Percentiles rank a stretch among this genome's conserved stretches.
phyloP scores from a whole-genome alignment of 2,329 filamentous ascomycete genomes.

The Neophaeococcomyces aloes region DNA sequence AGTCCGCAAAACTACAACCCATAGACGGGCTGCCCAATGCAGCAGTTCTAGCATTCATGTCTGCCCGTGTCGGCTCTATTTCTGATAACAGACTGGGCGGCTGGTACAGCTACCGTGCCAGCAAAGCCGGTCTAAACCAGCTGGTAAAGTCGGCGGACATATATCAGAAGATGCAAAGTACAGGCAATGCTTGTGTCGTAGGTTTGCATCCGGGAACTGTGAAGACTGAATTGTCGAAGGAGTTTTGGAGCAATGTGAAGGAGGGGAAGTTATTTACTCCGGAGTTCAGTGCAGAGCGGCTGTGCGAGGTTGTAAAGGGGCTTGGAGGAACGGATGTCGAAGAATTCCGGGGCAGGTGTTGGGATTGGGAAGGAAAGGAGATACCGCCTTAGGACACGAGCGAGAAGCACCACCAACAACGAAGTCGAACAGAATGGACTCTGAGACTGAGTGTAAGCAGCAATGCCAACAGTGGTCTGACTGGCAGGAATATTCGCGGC shows the following conservation, averaged over 20 bases:
- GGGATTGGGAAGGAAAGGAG: conserved; percentile 20
- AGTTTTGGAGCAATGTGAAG: conserved; percentile 58
- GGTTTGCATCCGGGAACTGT: conserved; percentile 73
- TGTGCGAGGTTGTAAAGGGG: conserved; percentile 51
- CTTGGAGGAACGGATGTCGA: conserved; percentile 31
- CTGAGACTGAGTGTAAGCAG: too few species aligned
- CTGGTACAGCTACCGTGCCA: conserved; percentile 72
- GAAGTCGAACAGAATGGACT: too few species aligned
- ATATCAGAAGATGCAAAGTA: conserved; percentile 47
- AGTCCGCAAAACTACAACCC: conserved; percentile 34
- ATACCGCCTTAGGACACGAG: conserved; percentile 12
- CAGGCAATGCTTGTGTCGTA: conserved; percentile 55
- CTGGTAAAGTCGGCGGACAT: conserved; percentile 62
- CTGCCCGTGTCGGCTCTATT: conserved; percentile 65
- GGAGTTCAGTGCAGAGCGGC: conserved; percentile 54
- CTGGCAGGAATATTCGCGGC: too few species aligned
- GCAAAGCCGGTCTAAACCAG: conserved; percentile 64
- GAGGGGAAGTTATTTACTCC: conserved; percentile 55
- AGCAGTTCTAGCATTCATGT: conserved; percentile 63
- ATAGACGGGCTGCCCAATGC: conserved; percentile 17
- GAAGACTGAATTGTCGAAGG: conserved; percentile 59
- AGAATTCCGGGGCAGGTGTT: conserved; percentile 15
- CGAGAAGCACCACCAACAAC: too few species aligned
- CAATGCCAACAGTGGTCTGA: too few species aligned
- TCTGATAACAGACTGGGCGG: conserved; percentile 63